A percentile compares a stretch with the other conserved stretches of the same genome.
Conservation (phyloP, 2,329 filamentous ascomycete species). For the Epichloe bromicola region DNA sequence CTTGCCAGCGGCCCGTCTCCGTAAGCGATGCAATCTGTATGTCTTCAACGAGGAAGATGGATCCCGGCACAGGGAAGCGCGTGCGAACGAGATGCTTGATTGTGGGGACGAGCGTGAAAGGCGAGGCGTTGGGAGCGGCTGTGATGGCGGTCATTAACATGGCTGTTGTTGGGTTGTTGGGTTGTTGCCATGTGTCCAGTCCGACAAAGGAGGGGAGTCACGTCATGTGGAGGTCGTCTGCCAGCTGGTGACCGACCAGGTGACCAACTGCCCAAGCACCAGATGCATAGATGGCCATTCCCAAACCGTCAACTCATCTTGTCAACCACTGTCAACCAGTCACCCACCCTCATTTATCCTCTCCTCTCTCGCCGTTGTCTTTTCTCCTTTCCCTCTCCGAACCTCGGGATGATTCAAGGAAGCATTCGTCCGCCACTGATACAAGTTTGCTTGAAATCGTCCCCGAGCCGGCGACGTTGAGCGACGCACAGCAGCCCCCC, state of each 20-base stretch:
- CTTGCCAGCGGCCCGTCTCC: constrained; percentile 25
- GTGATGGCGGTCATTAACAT: constrained; percentile 13
- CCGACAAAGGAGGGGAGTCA: too few species aligned
- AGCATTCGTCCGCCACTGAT: not conserved
- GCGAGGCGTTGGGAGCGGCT: constrained; percentile 10
- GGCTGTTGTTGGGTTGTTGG: not conserved
- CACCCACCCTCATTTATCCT: not conserved
- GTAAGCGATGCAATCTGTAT: constrained; percentile 26
- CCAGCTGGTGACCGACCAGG: too few species aligned
- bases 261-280: too few species aligned
- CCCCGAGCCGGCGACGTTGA: not conserved
- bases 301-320: too few species aligned
- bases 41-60: constrained; percentile 37
- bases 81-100: constrained; percentile 37
- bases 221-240: too few species aligned
- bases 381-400: not conserved
- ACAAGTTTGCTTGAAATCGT: not conserved
- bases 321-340: too few species aligned
- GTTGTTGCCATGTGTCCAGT: not conserved
- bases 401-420: not conserved
- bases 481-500: not conserved
- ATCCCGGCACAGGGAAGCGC: constrained; percentile 31
- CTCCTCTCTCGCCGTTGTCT: not conserved
- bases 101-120: constrained; percentile 23
- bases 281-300: too few species aligned